Percentiles rank a stretch among this genome's conserved stretches.
Evolutionary conservation across 116 monocot genomes (phyloP).

Genomic region (Dioscorea cayenensis): DNA sequence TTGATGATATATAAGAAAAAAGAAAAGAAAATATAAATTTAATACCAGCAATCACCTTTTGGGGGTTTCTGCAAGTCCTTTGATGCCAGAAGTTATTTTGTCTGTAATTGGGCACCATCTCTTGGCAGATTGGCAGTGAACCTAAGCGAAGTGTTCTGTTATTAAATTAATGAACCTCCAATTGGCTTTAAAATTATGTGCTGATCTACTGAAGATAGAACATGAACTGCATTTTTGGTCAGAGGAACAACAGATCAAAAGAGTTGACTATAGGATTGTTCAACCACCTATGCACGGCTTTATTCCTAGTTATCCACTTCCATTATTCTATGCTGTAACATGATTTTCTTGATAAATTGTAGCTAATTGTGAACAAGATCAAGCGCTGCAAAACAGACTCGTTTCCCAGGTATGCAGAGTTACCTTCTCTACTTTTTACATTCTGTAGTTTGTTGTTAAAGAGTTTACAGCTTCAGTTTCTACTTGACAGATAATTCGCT

Average conservation of each 20-base stretch:
- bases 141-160: no score
- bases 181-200: no score
- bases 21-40: background rate
- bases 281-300: no score
- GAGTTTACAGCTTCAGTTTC: no score
- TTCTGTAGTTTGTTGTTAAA: background rate
- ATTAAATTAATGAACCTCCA: background rate
- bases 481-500: no score
- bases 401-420: conserved; percentile 69
- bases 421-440: background rate
- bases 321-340: background rate
- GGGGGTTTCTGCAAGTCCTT: background rate
- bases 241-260: no score
- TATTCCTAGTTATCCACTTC: background rate
- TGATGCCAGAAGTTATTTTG: background rate
- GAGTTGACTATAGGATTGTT: no score
- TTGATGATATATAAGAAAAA: background rate
- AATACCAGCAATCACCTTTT: background rate
- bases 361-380: conserved; percentile 94
- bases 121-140: background rate
- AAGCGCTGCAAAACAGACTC: conserved; percentile 99
- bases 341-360: conserved; percentile 6
- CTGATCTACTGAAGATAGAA: background rate
- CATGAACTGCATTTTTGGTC: no score
- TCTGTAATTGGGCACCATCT: background rate